Conservation (phyloP, 768 basidiomycete species). For the Termitomyces heimii region DNA sequence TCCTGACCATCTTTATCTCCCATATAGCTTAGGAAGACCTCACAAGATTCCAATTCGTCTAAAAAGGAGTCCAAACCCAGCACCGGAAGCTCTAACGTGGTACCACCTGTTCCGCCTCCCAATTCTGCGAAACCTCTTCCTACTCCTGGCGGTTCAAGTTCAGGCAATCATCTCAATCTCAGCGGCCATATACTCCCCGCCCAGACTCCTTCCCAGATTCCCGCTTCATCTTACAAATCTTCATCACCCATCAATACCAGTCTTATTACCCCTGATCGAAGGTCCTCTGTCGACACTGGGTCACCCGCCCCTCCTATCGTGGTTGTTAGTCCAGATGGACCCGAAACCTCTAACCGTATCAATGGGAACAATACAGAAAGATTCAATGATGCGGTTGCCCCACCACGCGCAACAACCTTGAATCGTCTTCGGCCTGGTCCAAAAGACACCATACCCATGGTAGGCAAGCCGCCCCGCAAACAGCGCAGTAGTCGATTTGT, state of each 20-base stretch:
- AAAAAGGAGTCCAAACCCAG: slow-evolving; percentile 64
- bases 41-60: slow-evolving; percentile 55
- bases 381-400: slow-evolving; percentile 45
- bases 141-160: slow-evolving; percentile 35
- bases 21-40: slow-evolving; percentile 62
- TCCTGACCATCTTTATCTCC: slow-evolving; percentile 17
- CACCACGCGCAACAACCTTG: slow-evolving; percentile 63
- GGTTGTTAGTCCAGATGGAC: slow-evolving; percentile 72
- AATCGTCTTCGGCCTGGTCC: slow-evolving; percentile 76
- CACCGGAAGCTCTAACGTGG: slow-evolving; percentile 24
- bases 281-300: slow-evolving; percentile 40
- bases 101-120: slow-evolving; percentile 56
- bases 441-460: slow-evolving; percentile 95
- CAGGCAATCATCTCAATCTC: slow-evolving; percentile 31
- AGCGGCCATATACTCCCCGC: slow-evolving; percentile 27
- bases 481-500: slow-evolving; percentile 97
- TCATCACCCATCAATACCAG: slow-evolving; percentile 32
- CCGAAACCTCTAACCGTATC: slow-evolving; percentile 41
- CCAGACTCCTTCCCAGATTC: slow-evolving; percentile 34
- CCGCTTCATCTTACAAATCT: slow-evolving; percentile 37
- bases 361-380: slow-evolving; percentile 40
- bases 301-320: slow-evolving; percentile 76
- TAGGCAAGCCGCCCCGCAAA: slow-evolving; percentile 94
- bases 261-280: slow-evolving; percentile 50
- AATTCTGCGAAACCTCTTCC: slow-evolving; percentile 65